Evolutionary conservation across 2,329 filamentous ascomycete genomes (phyloP).

Genomic region (Zarea fungicola): DNA sequence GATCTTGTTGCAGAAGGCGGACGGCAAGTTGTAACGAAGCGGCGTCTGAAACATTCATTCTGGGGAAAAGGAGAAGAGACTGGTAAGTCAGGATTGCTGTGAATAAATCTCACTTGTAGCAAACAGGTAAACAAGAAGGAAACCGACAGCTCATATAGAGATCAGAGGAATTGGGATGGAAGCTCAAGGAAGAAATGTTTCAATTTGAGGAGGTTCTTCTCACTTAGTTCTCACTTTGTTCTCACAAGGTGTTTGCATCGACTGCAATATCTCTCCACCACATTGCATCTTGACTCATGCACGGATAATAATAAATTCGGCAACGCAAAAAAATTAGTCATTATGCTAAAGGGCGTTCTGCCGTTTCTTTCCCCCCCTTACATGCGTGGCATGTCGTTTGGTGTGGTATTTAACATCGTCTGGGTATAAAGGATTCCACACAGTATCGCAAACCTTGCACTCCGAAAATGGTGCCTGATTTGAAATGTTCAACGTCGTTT

Average conservation of each 20-base stretch:
- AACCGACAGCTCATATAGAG: too few species aligned
- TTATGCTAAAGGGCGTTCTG: slow-evolving; percentile 10
- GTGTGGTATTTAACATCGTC: slow-evolving; percentile 39
- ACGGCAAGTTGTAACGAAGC: background rate
- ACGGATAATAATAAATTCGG: too few species aligned
- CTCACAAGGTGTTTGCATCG: too few species aligned
- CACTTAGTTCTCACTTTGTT: too few species aligned
- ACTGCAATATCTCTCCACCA: too few species aligned
- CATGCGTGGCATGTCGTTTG: slow-evolving; percentile 32
- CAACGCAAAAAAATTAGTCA: background rate
- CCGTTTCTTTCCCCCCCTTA: slow-evolving; percentile 21
- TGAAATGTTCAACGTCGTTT: slow-evolving; percentile 42
- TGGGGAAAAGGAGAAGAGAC: background rate
- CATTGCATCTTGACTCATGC: too few species aligned
- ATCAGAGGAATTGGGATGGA: too few species aligned
- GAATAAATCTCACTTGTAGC: too few species aligned
- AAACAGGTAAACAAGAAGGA: too few species aligned
- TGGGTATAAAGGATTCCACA: slow-evolving; percentile 40
- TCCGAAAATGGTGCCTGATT: slow-evolving; percentile 37
- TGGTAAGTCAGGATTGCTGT: too few species aligned
- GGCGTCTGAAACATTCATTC: background rate
- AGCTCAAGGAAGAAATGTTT: too few species aligned
- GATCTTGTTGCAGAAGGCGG: background rate
- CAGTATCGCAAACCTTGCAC: slow-evolving; percentile 37
- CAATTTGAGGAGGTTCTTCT: too few species aligned